Evolutionary conservation across 441 rosid genomes (phyloP), one percentile per base, ranked within the genome.

Genomic region (Metrosideros polymorpha): DNA sequence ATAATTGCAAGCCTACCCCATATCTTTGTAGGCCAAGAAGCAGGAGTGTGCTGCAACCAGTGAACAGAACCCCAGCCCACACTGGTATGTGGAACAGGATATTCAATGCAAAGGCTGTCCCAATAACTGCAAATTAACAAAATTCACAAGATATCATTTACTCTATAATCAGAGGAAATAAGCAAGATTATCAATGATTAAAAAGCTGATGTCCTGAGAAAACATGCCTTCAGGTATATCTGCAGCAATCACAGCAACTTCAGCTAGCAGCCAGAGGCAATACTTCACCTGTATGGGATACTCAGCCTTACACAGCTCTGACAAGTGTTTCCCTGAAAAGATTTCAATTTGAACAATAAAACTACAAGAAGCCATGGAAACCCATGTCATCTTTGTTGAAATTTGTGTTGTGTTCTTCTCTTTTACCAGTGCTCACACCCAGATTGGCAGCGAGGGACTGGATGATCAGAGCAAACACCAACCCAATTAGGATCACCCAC

Each of bases 231-330:
- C 88, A 18, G 88, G 86, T 49, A 87, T 84, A 22, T 87, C 88
- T 13, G 88, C 88, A 12, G 88, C 86, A 54, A 87, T 83, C 22
- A 87, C 86, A 3, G 88, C 83, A 22, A 75, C 54, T 57, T 87
- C 88, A 27, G 88, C 88, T 8, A 87, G 88, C 24, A 56, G 85
- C 88, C 88, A 87, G 30, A 86, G 88, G 83, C 88, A 87, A 49
- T 83, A 87, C 45, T 83, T 87, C 52, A 83, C 83, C 29, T 6
- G n/a, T 6, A 3, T 35, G 13, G 88, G 86, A 55, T 87, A 83
- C 88, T 87, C 88, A 49, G 32, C 55, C 86, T 75, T 87, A 45
- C 88, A 87, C 35, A 82, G 57, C 84, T 87, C 88, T n/a, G 88
- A 45, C 14, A 87, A 55, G 71, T 87, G 88, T 63, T 84, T 52